Percentiles rank a stretch among this genome's conserved stretches.
Conservation (phyloP, 768 basidiomycete genomes). For the Naganishia antarctica region DNA sequence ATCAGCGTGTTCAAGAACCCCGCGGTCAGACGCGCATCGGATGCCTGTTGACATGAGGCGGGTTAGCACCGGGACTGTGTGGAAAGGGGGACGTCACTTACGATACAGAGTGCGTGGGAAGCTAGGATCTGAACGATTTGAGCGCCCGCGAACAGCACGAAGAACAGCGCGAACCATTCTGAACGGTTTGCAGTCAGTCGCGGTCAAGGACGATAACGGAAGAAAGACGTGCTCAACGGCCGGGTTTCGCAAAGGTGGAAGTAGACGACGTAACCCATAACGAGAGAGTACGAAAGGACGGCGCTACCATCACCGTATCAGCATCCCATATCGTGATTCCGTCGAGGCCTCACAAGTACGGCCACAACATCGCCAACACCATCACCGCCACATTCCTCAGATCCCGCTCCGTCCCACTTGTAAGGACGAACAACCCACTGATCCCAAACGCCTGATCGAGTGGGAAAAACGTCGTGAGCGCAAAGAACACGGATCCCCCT, state of each 20-base stretch:
- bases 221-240: constrained; percentile 58
- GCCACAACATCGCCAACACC: constrained; percentile 73
- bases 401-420: constrained; percentile 57
- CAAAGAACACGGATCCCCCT: constrained; percentile 68
- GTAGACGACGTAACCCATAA: constrained; percentile 79
- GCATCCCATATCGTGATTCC: neutral
- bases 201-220: neutral
- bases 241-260: constrained; percentile 68
- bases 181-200: neutral
- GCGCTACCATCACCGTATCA: constrained; percentile 52
- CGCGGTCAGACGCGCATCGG: constrained; percentile 70
- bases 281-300: constrained; percentile 61
- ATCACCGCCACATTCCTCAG: constrained; percentile 72
- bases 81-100: constrained; percentile 41
- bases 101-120: constrained; percentile 67
- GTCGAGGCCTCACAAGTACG: constrained; percentile 57
- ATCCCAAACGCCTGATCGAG: constrained; percentile 58
- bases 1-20: constrained; percentile 79
- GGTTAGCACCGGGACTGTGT: neutral
- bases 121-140: constrained; percentile 82
- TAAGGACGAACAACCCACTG: constrained; percentile 48
- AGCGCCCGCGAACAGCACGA: constrained; percentile 68
- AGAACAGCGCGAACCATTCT: constrained; percentile 68
- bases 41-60: constrained; percentile 34
- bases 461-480: constrained; percentile 71